Evolutionary conservation across 768 basidiomycete genomes (phyloP), one percentile per base, ranked within the genome.

Genomic region (Russula brevipes): DNA sequence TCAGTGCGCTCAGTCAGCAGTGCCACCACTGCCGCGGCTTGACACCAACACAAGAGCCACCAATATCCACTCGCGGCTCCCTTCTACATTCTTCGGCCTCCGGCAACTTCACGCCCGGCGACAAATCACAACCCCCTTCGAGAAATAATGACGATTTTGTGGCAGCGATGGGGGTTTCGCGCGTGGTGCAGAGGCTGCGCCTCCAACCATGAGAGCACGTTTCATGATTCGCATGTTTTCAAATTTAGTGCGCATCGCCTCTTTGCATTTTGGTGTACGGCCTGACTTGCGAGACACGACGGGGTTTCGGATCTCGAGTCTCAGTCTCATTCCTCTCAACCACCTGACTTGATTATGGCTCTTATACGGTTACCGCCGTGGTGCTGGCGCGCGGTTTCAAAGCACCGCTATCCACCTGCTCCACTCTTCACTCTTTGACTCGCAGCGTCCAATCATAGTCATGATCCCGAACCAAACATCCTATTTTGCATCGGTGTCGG

Each of bases 181-280:
- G 24, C 42, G 31, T 46, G 36, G 16, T 49, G 8, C 31, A 10
- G 38, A 24, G 53, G 41, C 61, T 44, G 49, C 24, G 35, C 8
- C 14, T 45, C 46, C 49, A 19, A 24, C 24, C 44, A 24, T 5
- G 31, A 24, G 36, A 53, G 47, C 24, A 0, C 31, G 42, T 41
- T 53, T 58, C 57, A 46, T 58, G 61, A 63, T 63, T 45, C 52
- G 41, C 62, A 17, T 38, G 39, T 14, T 1, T 42, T 54, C 57
- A 36, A 41, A 59, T 54, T 24, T 42, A 46, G 62, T 59, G 45
- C 33, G 14, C 33, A 59, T 63, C 62, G 52, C 62, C 62, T 63
- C 62, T 54, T 58, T 33, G 5, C 17, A 30, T 57, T 33, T 33
- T 30, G 35, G 11, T 24, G 24, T 24, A 24, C 1, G 24, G 24